Evolutionary conservation across 1,139 yeast genomes (phyloP).

Genomic region (Taphrina pruni): DNA sequence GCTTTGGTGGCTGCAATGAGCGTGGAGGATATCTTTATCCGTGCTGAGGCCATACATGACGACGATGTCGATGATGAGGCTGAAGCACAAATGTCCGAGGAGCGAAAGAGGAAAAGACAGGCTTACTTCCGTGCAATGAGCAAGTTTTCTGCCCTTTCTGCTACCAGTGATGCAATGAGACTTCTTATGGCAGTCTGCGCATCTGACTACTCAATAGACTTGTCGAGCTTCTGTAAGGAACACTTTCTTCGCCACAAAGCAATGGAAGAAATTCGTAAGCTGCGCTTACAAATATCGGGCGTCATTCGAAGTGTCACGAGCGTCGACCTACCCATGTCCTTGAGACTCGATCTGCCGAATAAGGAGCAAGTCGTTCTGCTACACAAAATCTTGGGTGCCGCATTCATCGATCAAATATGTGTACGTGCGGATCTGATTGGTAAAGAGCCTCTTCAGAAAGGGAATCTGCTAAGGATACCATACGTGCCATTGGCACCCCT

Average conservation of each 20-base stretch:
- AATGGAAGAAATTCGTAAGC: constrained; percentile 83
- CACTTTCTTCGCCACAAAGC: constrained; percentile 66
- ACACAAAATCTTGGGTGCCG: constrained; percentile 91
- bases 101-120: constrained; percentile 59
- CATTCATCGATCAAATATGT: constrained; percentile 89
- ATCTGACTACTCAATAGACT: constrained; percentile 64
- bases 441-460: constrained; percentile 28
- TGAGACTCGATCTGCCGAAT: constrained; percentile 72
- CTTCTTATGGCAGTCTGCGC: constrained; percentile 88
- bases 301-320: constrained; percentile 65
- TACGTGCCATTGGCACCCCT: constrained; percentile 41
- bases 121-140: constrained; percentile 60
- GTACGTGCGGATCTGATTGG: constrained; percentile 77
- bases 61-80: constrained; percentile 47
- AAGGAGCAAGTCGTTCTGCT: constrained; percentile 73
- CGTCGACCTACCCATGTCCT: constrained; percentile 61
- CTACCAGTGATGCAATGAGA: constrained; percentile 73
- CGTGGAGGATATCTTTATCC: constrained; percentile 74
- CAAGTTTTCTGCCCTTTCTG: constrained; percentile 70
- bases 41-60: constrained; percentile 47
- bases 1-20: constrained; percentile 92
- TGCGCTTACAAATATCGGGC: constrained; percentile 76
- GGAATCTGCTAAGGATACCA: constrained; percentile 33
- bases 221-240: constrained; percentile 58
- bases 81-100: constrained; percentile 49